phyloP scores from a whole-genome alignment of 495 filamentous ascomycete species.

The Xylaria castorea region DNA sequence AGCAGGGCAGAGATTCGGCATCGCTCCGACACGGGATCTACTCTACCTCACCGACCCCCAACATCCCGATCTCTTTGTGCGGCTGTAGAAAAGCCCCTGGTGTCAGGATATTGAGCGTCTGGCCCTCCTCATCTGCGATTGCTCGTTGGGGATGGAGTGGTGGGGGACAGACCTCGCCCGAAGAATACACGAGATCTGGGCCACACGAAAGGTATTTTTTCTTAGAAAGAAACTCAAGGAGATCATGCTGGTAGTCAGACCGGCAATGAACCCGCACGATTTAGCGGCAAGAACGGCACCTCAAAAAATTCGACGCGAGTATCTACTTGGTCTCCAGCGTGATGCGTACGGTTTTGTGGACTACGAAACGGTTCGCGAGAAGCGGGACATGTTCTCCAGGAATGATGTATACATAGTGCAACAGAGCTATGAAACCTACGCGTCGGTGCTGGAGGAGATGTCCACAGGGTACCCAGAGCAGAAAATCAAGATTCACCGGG shows the following conservation, averaged over 20 bases:
- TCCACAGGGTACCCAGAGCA: neutral
- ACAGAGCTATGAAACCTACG: neutral
- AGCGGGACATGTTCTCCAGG: neutral
- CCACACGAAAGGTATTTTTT: neutral
- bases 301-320: neutral
- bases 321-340: neutral
- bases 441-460: neutral
- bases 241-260: slow-evolving; percentile 10
- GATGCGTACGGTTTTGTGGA: neutral
- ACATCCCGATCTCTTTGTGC: neutral
- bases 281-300: neutral
- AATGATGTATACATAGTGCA: neutral
- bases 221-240: neutral
- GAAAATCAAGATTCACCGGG: neutral
- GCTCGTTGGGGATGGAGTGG: neutral
- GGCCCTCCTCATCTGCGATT: slow-evolving; percentile 13
- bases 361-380: neutral
- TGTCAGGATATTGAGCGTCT: neutral
- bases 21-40: neutral
- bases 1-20: neutral
- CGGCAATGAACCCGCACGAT: neutral
- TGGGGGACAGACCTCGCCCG: neutral
- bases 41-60: slow-evolving; percentile 12
- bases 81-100: neutral
- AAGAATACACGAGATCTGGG: neutral